Conservation (phyloP, 2,329 filamentous ascomycete species). For the Grosmannia clavigera region DNA sequence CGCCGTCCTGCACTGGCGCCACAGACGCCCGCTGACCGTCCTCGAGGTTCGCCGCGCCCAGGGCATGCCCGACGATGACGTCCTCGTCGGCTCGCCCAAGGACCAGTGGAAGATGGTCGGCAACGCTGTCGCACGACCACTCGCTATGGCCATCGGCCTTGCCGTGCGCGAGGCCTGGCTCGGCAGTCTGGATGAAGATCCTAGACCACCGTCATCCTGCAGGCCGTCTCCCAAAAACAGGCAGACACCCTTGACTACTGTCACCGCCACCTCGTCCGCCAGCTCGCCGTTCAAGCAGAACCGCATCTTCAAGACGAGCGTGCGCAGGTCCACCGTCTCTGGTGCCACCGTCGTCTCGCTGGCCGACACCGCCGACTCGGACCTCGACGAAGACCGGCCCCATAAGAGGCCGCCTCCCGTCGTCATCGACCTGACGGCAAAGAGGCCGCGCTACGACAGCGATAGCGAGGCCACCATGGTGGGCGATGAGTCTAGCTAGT, state of each 20-base stretch:
- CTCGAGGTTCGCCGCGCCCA: conserved; percentile 59
- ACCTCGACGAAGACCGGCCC: background rate
- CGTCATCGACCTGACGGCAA: background rate
- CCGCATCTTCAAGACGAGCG: conserved; percentile 5
- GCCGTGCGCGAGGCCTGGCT: conserved; percentile 47
- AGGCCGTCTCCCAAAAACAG: background rate
- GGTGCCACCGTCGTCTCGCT: background rate
- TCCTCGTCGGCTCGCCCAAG: conserved; percentile 44
- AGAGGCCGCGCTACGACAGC: background rate
- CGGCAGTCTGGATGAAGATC: conserved; percentile 22
- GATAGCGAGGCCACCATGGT: background rate
- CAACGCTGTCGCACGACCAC: conserved; percentile 61
- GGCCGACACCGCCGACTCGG: background rate
- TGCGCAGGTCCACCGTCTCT: background rate
- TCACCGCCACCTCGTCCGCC: background rate
- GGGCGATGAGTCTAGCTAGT: background rate
- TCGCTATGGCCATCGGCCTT: conserved; percentile 55
- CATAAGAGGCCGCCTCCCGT: background rate
- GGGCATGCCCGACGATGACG: conserved; percentile 56
- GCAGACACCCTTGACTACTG: background rate
- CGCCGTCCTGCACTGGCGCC: conserved; percentile 49
- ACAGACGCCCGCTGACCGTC: conserved; percentile 49
- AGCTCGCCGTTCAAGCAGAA: background rate
- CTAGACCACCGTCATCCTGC: background rate
- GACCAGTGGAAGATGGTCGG: conserved; percentile 58